phyloP scores from a whole-genome alignment of 78 protist species.

The Emiliania huxleyi region DNA sequence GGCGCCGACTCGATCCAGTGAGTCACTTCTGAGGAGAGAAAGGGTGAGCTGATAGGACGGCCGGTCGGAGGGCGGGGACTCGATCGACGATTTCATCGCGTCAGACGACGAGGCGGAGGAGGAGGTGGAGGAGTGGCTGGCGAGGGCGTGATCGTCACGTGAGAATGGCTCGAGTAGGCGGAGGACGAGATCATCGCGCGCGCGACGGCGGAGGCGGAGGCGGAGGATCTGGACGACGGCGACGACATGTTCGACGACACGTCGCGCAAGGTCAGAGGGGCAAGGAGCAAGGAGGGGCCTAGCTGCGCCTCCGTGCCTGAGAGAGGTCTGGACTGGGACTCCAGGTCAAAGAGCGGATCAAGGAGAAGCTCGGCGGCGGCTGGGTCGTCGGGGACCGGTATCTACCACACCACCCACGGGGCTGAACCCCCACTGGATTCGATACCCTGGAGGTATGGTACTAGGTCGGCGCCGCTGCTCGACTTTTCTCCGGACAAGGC shows the following conservation, averaged over 20 bases:
- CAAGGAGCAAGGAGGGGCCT: too few species aligned
- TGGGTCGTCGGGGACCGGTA: neutral
- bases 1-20: neutral
- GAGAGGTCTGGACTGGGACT: too few species aligned
- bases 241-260: neutral
- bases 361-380: neutral
- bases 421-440: too few species aligned
- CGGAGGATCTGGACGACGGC: neutral
- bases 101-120: neutral
- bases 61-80: too few species aligned
- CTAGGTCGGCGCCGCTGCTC: neutral
- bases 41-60: too few species aligned
- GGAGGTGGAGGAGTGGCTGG: neutral
- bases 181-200: neutral
- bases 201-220: neutral
- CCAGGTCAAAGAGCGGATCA: neutral
- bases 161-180: neutral
- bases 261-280: too few species aligned
- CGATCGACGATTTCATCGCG: too few species aligned
- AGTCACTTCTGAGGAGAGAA: neutral
- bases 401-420: too few species aligned
- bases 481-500: neutral
- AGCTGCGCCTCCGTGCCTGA: too few species aligned
- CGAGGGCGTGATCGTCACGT: too few species aligned
- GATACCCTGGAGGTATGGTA: too few species aligned